These are phyloP conservation scores for Citrullus mucosospermus DNA, from an alignment of 306 rosid species.

Conservation along the genomic window DNA sequence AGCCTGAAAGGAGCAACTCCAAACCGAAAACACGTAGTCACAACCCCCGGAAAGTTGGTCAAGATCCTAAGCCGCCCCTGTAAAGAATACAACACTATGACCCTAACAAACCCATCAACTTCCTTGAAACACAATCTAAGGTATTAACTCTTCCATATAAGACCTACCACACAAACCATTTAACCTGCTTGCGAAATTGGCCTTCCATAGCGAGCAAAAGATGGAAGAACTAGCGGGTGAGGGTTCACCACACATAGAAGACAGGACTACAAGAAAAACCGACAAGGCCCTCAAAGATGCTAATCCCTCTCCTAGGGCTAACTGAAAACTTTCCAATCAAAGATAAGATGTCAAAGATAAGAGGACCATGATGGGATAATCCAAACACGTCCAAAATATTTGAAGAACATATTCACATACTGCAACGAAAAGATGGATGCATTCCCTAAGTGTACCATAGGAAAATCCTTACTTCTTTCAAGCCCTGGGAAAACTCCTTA, in stretches of 20 bases:
- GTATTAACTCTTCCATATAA: not conserved
- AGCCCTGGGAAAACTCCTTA: slow-evolving; percentile 43
- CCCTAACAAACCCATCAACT: not conserved
- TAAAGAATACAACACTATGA: not conserved
- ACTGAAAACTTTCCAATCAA: not conserved
- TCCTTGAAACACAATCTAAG: not conserved
- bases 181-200: not conserved
- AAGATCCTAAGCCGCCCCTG: not conserved
- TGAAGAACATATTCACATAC: not conserved
- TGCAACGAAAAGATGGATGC: not conserved
- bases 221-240: not conserved
- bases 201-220: not conserved
- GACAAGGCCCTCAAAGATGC: not conserved
- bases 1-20: not conserved
- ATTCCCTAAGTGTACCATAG: not conserved
- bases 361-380: not conserved
- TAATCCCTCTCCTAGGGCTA: not conserved
- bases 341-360: not conserved
- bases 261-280: not conserved
- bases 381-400: not conserved
- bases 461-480: slow-evolving; percentile 49
- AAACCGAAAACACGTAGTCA: not conserved
- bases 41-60: not conserved
- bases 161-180: not conserved
- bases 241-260: not conserved